Percentiles rank a stretch among this genome's conserved stretches.
Evolutionary conservation across 2,329 filamentous ascomycete species (phyloP).

Genomic region (Claviceps capensis): DNA sequence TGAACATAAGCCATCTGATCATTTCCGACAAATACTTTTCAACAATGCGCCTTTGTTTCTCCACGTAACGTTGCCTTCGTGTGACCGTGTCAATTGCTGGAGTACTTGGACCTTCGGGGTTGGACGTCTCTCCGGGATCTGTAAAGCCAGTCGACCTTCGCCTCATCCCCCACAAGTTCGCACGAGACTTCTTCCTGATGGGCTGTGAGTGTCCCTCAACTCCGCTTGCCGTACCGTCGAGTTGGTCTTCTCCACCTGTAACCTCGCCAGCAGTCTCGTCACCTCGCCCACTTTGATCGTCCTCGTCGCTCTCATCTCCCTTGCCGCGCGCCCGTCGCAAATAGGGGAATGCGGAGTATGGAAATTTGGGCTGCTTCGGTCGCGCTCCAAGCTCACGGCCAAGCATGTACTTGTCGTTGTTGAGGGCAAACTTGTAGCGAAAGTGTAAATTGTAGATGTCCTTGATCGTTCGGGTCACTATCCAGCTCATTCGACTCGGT

Average conservation of each 20-base stretch:
- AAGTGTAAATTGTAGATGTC: constrained; percentile 90
- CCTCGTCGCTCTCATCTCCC: constrained; percentile 69
- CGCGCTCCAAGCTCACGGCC: constrained; percentile 51
- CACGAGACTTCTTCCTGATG: constrained; percentile 37
- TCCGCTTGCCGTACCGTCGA: constrained; percentile 27
- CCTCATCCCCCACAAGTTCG: constrained; percentile 37
- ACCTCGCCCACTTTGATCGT: constrained; percentile 32
- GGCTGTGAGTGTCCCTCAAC: constrained; percentile 17
- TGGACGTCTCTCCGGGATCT: constrained; percentile 32
- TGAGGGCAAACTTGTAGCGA: constrained; percentile 79
- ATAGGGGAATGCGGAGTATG: constrained; percentile 79
- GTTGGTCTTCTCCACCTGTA: constrained; percentile 49
- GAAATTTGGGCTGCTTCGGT: constrained; percentile 80
- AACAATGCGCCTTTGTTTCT: constrained; percentile 70
- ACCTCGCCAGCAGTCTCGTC: constrained; percentile 35
- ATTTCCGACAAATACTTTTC: constrained; percentile 87
- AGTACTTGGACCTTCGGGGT: constrained; percentile 24
- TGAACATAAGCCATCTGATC: constrained; percentile 94
- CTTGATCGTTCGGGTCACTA: constrained; percentile 69
- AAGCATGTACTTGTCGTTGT: constrained; percentile 71
- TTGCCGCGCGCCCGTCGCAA: constrained; percentile 67
- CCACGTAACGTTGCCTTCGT: constrained; percentile 49
- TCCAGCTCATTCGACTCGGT: constrained; percentile 92
- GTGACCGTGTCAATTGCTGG: constrained; percentile 30
- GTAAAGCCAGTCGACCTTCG: constrained; percentile 38